A percentile compares a stretch with the other conserved stretches of the same genome.
Conservation (phyloP, 768 basidiomycete species). For the Russula sp. region DNA sequence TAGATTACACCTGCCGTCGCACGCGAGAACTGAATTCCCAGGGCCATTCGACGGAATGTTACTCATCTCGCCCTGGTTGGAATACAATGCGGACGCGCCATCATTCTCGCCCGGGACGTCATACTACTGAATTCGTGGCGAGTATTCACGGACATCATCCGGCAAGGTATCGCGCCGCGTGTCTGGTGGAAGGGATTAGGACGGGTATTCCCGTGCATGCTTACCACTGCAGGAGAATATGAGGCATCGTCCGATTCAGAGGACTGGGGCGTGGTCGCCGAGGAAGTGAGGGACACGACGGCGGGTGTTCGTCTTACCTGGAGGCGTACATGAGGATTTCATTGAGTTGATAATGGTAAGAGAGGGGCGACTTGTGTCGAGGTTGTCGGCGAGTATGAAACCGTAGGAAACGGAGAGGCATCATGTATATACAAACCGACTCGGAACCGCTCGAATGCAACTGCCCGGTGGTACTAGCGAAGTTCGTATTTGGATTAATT, state of each 20-base stretch:
- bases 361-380: constrained; percentile 5
- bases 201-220: neutral
- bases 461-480: too few relatives aligned
- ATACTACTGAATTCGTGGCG: neutral
- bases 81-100: constrained; percentile 7
- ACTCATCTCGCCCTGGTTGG: constrained; percentile 14
- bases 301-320: constrained; percentile 4
- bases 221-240: constrained; percentile 1
- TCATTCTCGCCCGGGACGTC: constrained; percentile 2
- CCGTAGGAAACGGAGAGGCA: neutral
- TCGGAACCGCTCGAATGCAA: too few relatives aligned
- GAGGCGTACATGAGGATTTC: constrained; percentile 25
- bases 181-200: constrained; percentile 13
- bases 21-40: neutral
- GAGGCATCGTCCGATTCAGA: constrained; percentile 1
- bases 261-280: neutral
- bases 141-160: neutral
- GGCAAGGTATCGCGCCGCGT: neutral
- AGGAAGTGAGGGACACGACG: constrained; percentile 8
- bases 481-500: too few relatives aligned
- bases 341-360: neutral
- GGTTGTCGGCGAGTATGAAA: neutral
- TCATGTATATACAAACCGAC: too few relatives aligned
- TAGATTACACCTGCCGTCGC: neutral
- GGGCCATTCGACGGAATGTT: neutral